These are phyloP conservation scores for Iris pallida DNA, from an alignment of 116 monocot genomes.

Conservation along the genomic window DNA sequence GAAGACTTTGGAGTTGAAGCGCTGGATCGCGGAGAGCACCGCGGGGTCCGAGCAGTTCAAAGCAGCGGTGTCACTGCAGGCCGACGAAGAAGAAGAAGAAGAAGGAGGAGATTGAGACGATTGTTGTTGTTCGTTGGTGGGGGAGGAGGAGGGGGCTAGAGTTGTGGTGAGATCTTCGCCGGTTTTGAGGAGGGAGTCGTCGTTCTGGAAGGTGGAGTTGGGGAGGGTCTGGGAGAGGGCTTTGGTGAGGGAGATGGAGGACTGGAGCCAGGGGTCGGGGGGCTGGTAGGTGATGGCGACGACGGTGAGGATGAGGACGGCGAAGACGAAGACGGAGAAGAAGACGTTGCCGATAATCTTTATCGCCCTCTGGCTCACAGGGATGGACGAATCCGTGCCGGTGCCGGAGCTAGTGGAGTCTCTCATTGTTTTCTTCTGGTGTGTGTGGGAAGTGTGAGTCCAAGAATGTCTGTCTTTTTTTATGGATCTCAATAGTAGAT, in stretches of 20 bases:
- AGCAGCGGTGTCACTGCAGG: slow-evolving; percentile 6
- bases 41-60: slow-evolving; percentile 51
- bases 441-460: no score
- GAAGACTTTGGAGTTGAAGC: slow-evolving; percentile 31
- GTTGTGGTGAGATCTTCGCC: slow-evolving; percentile 18
- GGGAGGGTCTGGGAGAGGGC: slow-evolving; percentile 21
- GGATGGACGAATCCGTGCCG: not conserved
- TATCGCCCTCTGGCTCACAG: slow-evolving; percentile 10
- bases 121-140: no score
- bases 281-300: slow-evolving; percentile 29
- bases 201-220: slow-evolving; percentile 23
- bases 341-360: slow-evolving; percentile 22
- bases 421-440: no score
- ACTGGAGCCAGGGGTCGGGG: slow-evolving; percentile 23
- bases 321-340: slow-evolving; percentile 27
- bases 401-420: not conserved
- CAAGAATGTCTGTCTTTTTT: not conserved
- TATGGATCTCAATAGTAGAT: not conserved
- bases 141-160: no score
- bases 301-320: slow-evolving; percentile 25
- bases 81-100: not conserved
- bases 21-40: slow-evolving; percentile 35
- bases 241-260: slow-evolving; percentile 18
- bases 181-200: slow-evolving; percentile 23
- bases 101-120: not conserved